Base-by-base conservation (phyloP, 202 grass and related monocot species). In the Digitaria exilis region DNA sequence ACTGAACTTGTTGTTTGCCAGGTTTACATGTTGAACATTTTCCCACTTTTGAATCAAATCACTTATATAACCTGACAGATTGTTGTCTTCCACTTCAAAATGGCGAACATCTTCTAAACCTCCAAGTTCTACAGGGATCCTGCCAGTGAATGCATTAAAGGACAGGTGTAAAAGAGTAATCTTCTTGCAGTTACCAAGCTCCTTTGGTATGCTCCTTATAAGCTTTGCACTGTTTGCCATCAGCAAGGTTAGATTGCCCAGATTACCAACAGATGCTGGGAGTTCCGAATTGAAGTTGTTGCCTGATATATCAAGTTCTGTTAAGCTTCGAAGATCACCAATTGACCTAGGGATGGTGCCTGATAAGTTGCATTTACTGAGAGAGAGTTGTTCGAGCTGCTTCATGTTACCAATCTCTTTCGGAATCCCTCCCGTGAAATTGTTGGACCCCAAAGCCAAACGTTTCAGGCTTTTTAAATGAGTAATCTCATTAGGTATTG, bases 131-230 rank as follows among this genome's bases (percentile, higher is more conserved):
- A 76, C 73, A 10, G 94, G 94, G 8, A 97, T 76, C 56, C 84
- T 71, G 77, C 92, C 90, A 48, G 71, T 90, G 39, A 97, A 86
- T 9, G 28, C 56, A 87, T 97, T 97, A 75, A 77, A 81, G 10
- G 92, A 92, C 43, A 94, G 78, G 26, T 32, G 43, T 72, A 94
- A 3, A 8, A 35, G 29, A 80, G 44, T 62, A 65, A 97, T 80
- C 59, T 88, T 90, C 73, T 86, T 97, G 89, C 94, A 97, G 43
- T 74, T 80, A 51, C 94, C 90, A 59, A 97, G 83, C 51, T 88
- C 76, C 76, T 85, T 81, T 0, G 92, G 92, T 86, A 97, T 89
- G 54, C 19, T 51, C 41, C 94, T 92, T 68, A 48, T 77, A 34
- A 94, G 70, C 48, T 82, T 87, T 65, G 88, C 86, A 77, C 45